These are phyloP conservation scores for Erythrophleum fordii DNA, from an alignment of 306 rosid genomes.

Conservation along the genomic window DNA sequence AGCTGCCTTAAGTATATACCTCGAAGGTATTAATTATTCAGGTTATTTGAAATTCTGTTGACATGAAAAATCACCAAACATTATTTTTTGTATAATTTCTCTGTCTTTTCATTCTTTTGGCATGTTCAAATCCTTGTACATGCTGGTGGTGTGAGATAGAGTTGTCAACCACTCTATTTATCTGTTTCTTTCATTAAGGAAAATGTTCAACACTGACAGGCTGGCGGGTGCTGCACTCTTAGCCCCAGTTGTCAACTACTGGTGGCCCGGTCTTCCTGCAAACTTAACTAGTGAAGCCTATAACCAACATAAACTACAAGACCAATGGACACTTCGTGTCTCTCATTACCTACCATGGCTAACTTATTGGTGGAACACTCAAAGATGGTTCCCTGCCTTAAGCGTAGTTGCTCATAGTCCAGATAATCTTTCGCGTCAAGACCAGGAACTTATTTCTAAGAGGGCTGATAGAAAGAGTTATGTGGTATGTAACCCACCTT, in stretches of 20 bases:
- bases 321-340: conserved; percentile 80
- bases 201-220: conserved; percentile 49
- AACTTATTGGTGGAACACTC: conserved; percentile 93
- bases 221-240: conserved; percentile 77
- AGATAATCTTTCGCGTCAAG: conserved; percentile 42
- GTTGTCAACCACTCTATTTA: neutral
- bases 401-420: conserved; percentile 13
- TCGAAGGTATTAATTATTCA: conserved; percentile 59
- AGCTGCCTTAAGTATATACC: conserved; percentile 84
- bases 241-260: conserved; percentile 75
- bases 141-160: neutral
- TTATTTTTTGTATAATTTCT: neutral
- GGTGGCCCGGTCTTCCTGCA: conserved; percentile 85
- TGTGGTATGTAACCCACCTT: conserved; percentile 39
- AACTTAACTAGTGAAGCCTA: conserved; percentile 64
- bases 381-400: conserved; percentile 71
- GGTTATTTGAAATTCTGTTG: conserved; percentile 12
- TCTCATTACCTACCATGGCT: conserved; percentile 84
- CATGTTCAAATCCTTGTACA: neutral
- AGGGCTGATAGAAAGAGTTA: neutral
- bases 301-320: conserved; percentile 43
- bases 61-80: neutral
- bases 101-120: conserved; percentile 1
- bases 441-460: conserved; percentile 27
- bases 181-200: conserved; percentile 21